Evolutionary conservation across 495 filamentous ascomycete species (phyloP).

Genomic region (Podospora sp.): DNA sequence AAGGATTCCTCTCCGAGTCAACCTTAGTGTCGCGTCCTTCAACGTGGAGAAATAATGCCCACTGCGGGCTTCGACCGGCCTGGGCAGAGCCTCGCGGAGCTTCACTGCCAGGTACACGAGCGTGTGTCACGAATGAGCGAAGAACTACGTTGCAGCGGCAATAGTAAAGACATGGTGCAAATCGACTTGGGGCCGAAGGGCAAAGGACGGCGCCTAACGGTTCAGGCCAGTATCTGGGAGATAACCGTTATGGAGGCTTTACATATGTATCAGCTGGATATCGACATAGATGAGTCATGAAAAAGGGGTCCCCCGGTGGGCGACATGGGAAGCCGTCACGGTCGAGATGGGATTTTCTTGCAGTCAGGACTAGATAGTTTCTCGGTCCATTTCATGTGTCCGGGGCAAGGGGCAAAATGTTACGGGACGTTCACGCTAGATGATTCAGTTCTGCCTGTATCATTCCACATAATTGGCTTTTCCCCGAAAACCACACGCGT

Average conservation of each 20-base stretch:
- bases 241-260: neutral
- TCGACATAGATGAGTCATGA: neutral
- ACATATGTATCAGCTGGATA: neutral
- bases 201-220: neutral
- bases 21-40: neutral
- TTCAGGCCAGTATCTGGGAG: neutral
- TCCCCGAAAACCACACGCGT: too few species aligned
- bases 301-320: neutral
- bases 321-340: neutral
- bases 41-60: neutral
- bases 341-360: too few species aligned
- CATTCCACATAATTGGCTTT: too few species aligned
- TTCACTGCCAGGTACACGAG: neutral
- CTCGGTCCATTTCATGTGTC: too few species aligned
- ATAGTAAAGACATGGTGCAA: neutral
- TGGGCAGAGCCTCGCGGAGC: neutral
- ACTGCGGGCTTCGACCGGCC: neutral
- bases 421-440: too few species aligned
- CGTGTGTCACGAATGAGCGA: neutral
- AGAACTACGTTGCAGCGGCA: neutral
- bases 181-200: neutral
- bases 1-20: neutral
- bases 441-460: too few species aligned
- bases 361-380: too few species aligned
- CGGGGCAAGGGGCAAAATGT: too few species aligned